A percentile compares a stretch with the other conserved stretches of the same genome.
Evolutionary conservation across 805 yeast genomes (phyloP).

Genomic region (Candida awuae): DNA sequence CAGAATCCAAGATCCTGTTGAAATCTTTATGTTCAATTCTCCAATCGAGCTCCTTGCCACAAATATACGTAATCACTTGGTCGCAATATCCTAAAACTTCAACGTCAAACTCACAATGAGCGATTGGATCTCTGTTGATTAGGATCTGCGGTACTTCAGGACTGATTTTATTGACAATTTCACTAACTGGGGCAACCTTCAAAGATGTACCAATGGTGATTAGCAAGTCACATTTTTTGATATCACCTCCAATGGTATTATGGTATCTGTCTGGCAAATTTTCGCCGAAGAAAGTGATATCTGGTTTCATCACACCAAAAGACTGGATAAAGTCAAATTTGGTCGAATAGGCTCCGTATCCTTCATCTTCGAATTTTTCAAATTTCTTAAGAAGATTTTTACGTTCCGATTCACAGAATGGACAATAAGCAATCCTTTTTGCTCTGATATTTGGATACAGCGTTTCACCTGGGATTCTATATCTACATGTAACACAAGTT

Average conservation of each 20-base stretch:
- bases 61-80: conserved; percentile 62
- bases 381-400: conserved; percentile 20
- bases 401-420: conserved; percentile 47
- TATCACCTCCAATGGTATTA: conserved; percentile 48
- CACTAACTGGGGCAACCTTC: conserved; percentile 87
- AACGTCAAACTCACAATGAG: conserved; percentile 73
- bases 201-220: conserved; percentile 86
- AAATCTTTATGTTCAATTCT: conserved; percentile 48
- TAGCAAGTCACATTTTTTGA: conserved; percentile 63
- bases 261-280: conserved; percentile 67
- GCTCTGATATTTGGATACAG: conserved; percentile 53
- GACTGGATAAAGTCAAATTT: conserved; percentile 35
- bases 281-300: conserved; percentile 88
- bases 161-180: conserved; percentile 68
- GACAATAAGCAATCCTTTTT: conserved; percentile 63
- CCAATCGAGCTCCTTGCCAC: conserved; percentile 49
- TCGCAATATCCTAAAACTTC: conserved; percentile 76
- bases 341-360: conserved; percentile 19
- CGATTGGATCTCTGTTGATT: conserved; percentile 68
- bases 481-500: conserved; percentile 70
- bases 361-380: conserved; percentile 28
- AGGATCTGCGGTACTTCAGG: conserved; percentile 74
- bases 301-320: conserved; percentile 84
- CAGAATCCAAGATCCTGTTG: conserved; percentile 28
- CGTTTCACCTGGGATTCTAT: conserved; percentile 55